phyloP scores from a whole-genome alignment of 2,329 filamentous ascomycete genomes.

The Calonectria ilicicola region DNA sequence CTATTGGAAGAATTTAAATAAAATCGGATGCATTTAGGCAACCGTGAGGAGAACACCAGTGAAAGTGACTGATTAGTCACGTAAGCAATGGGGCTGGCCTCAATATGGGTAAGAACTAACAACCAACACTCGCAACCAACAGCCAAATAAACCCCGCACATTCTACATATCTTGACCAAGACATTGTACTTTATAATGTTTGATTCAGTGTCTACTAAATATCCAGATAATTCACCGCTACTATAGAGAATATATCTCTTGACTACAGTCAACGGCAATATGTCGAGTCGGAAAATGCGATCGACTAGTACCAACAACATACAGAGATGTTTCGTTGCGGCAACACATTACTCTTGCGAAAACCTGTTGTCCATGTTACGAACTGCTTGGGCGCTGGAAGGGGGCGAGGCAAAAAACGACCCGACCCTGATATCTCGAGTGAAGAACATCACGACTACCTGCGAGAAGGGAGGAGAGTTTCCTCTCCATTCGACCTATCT shows the following conservation, averaged over 20 bases:
- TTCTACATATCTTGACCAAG: no score
- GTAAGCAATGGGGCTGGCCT: neutral
- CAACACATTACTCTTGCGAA: neutral
- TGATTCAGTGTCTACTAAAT: no score
- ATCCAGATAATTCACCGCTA: no score
- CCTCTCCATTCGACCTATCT: neutral
- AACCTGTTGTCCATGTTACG: neutral
- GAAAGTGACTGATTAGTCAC: neutral
- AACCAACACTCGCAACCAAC: neutral
- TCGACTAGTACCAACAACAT: neutral
- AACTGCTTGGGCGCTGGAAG: neutral
- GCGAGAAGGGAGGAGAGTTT: neutral
- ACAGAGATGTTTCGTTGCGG: neutral
- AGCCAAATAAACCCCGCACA: neutral
- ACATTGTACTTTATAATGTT: no score
- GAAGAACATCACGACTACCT: neutral
- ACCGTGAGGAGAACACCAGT: no score
- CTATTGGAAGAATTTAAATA: no score
- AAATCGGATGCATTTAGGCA: no score
- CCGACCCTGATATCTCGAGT: neutral
- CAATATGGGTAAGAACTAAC: neutral
- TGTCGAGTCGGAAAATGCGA: neutral
- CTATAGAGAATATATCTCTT: neutral
- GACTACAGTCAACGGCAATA: neutral
- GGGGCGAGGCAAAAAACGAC: no score